phyloP scores from a whole-genome alignment of 306 rosid genomes.

The Notholithocarpus densiflorus region DNA sequence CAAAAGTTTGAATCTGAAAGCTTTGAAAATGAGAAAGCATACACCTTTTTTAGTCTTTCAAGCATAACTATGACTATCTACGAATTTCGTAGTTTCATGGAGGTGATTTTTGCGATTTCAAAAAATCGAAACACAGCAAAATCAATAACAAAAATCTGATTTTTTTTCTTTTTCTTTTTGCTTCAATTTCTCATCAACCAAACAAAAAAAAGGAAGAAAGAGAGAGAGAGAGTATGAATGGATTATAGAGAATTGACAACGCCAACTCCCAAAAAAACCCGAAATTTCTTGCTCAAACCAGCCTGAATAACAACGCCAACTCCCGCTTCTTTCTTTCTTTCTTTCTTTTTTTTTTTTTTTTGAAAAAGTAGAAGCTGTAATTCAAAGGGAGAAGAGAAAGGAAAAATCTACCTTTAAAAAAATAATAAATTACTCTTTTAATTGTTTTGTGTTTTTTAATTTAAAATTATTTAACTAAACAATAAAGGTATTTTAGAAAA shows the following conservation, averaged over 20 bases:
- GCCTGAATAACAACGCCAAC: neutral
- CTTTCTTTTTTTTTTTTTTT: no score
- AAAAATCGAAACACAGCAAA: neutral
- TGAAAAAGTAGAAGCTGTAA: no score
- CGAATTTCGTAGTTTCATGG: neutral
- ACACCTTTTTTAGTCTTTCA: neutral
- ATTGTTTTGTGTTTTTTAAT: accelerated
- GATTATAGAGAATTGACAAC: neutral
- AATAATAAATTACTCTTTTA: no score
- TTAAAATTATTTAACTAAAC: no score
- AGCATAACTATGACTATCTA: neutral
- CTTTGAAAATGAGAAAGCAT: neutral
- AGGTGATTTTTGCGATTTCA: neutral
- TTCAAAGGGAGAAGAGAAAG: no score
- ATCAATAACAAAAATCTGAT: neutral
- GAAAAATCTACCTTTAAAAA: no score
- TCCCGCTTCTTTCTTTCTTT: no score
- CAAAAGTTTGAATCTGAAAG: neutral
- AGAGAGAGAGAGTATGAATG: neutral
- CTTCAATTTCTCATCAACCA: neutral
- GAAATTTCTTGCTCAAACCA: no score
- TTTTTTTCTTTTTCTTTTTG: neutral
- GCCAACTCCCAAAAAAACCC: no score
- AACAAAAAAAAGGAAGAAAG: neutral
- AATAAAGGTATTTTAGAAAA: no score